Percentiles rank a stretch among this genome's conserved stretches.
Evolutionary conservation across 2,329 filamentous ascomycete genomes (phyloP).

Genomic region (Phialophora tarda): DNA sequence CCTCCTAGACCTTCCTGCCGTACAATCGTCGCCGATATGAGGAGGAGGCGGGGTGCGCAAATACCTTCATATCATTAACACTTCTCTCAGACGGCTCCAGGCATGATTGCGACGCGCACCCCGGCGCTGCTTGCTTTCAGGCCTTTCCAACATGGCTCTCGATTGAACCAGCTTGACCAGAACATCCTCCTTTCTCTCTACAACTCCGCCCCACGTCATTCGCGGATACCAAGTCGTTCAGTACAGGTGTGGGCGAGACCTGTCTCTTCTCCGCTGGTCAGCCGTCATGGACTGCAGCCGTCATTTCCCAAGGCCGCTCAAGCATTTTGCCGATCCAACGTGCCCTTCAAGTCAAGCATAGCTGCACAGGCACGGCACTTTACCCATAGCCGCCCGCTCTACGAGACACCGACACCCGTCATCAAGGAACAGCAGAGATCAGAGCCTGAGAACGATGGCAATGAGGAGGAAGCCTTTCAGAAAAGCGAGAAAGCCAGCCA

Average conservation of each 20-base stretch:
- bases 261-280: background rate
- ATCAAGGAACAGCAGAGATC: conserved; percentile 37
- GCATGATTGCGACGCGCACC: conserved; percentile 50
- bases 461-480: conserved; percentile 58
- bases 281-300: background rate
- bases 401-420: conserved; percentile 36
- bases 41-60: conserved; percentile 16
- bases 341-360: conserved; percentile 13
- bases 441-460: conserved; percentile 61
- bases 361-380: conserved; percentile 29
- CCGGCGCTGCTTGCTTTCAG: conserved; percentile 45
- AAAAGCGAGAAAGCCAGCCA: conserved; percentile 82
- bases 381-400: conserved; percentile 27
- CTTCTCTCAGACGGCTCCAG: conserved; percentile 16
- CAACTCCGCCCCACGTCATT: conserved; percentile 40
- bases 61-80: conserved; percentile 14
- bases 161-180: conserved; percentile 37
- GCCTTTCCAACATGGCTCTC: conserved; percentile 34
- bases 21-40: conserved; percentile 26
- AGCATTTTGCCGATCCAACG: background rate
- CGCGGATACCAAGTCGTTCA: conserved; percentile 32
- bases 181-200: conserved; percentile 39
- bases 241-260: conserved; percentile 12
- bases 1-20: background rate
- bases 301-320: background rate